Conservation (phyloP, 2,329 filamentous ascomycete species). For the Fusarium pseudocircinatum region DNA sequence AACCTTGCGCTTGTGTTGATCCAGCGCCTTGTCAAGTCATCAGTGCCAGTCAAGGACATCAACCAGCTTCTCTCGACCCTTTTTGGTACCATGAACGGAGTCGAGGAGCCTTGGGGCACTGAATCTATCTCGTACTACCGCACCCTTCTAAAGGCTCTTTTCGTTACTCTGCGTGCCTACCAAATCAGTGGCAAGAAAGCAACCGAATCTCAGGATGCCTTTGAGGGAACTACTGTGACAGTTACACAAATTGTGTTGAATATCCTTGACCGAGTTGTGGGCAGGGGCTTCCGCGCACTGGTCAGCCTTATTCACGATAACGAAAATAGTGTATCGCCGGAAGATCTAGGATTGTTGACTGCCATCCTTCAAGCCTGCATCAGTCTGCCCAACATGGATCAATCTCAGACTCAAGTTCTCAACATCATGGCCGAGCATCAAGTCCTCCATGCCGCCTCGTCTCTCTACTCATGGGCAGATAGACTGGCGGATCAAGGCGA, state of each 20-base stretch:
- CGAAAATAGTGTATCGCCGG: conserved; percentile 68
- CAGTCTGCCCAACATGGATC: conserved; percentile 78
- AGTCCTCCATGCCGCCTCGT: conserved; percentile 81
- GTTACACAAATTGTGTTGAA: conserved; percentile 75
- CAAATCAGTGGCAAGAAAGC: conserved; percentile 50
- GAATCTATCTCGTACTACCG: conserved; percentile 78
- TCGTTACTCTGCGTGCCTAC: conserved; percentile 79
- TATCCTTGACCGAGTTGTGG: conserved; percentile 81
- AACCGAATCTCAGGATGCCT: conserved; percentile 46
- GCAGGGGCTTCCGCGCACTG: conserved; percentile 82
- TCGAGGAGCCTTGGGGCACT: conserved; percentile 63
- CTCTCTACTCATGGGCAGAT: conserved; percentile 94
- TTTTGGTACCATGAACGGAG: conserved; percentile 61
- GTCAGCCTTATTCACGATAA: conserved; percentile 85
- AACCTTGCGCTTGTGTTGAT: conserved; percentile 85
- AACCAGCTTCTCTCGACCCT: conserved; percentile 62
- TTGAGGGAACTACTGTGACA: conserved; percentile 53
- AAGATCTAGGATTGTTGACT: conserved; percentile 87
- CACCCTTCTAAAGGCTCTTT: conserved; percentile 83
- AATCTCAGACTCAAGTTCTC: conserved; percentile 75
- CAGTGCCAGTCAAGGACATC: conserved; percentile 60
- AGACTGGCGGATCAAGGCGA: conserved; percentile 80
- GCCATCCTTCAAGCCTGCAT: conserved; percentile 88
- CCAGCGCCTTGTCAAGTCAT: conserved; percentile 76
- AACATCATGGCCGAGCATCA: conserved; percentile 76